Evolutionary conservation across 257 asterid genomes (phyloP), one percentile per base, ranked within the genome.

Genomic region (Datura wrightii): DNA sequence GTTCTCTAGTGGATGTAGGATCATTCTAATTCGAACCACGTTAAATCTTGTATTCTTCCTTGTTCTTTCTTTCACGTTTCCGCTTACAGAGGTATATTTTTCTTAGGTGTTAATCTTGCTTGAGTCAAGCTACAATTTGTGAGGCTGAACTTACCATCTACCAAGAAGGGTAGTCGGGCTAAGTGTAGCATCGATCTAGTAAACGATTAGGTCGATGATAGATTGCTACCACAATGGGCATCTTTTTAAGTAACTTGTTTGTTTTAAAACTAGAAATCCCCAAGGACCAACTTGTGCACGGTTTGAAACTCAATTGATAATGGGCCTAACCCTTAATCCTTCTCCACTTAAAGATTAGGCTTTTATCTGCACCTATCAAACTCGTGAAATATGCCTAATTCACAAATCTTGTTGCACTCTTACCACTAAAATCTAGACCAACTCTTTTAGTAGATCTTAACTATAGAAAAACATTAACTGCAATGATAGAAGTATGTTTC

Each of bases 171-270:
- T 37, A 66, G 11, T 15, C 6, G 31, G 76, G 50, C 76, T 3
- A 16, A 37, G 3, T 66, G 24, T 37, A 9, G 24, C 5, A 37
- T 66, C 44, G 19, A 66, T 36, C n/a, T 36, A 13, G 14, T 6
- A 36, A 14, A 66, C 3, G 2, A 66, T 48, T 66, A 66, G 44
- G 72, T 1, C n/a, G 11, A 37, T 66, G 11, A 66, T 14, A 66
- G 24, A 66, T 66, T 36, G 74, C 74, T 39, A 69, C 79, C 79
- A 69, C 53, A 69, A 39, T 39, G 14, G 79, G 5, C 6, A 65
- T 66, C 31, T 70, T 41, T 39, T 39, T 0, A 41, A 41, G 54
- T 70, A 70, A 70, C 53, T 18, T 50, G 2, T 42, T 70, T 0
- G 8, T 8, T 70, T 70, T 70, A 14, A 70, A 70, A 36, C 54